Percentiles rank a stretch among this genome's conserved stretches.
Evolutionary conservation across 2,329 filamentous ascomycete species (phyloP).

Genomic region (Xylaria sp.): DNA sequence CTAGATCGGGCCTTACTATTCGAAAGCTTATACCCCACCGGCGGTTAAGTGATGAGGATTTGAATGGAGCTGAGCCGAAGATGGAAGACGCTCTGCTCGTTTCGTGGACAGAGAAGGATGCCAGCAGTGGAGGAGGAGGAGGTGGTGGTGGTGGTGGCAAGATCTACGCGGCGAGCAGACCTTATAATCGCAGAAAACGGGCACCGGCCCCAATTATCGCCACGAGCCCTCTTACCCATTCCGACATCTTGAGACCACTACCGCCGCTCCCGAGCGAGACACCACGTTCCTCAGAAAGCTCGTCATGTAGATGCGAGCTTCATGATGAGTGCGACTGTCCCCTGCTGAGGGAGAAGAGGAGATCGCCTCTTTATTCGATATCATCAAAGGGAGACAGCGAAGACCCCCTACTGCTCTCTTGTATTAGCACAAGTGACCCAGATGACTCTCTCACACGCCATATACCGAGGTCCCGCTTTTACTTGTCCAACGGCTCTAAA

Average conservation of each 20-base stretch:
- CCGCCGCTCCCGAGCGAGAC: conserved; percentile 54
- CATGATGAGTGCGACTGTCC: conserved; percentile 45
- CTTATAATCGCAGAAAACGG: conserved; percentile 47
- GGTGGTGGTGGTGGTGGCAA: conserved; percentile 37
- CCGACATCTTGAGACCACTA: conserved; percentile 53
- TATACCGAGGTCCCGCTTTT: conserved; percentile 39
- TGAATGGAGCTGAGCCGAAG: conserved; percentile 43
- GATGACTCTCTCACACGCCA: conserved; percentile 45
- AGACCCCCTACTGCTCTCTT: conserved; percentile 43
- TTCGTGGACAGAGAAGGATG: conserved; percentile 36
- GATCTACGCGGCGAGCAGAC: conserved; percentile 45
- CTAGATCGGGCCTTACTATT: conserved; percentile 57
- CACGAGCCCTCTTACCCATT: conserved; percentile 54
- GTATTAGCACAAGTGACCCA: conserved; percentile 42
- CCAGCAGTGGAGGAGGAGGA: conserved; percentile 5
- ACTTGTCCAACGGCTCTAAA: conserved; percentile 10
- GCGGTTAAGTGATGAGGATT: conserved; percentile 43
- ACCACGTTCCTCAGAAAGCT: conserved; percentile 57
- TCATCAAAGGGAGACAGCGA: conserved; percentile 44
- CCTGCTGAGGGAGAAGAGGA: conserved; percentile 47
- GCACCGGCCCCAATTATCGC: conserved; percentile 54
- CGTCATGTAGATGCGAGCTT: conserved; percentile 59
- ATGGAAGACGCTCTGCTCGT: conserved; percentile 27
- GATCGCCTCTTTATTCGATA: conserved; percentile 52
- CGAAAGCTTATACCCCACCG: conserved; percentile 56